Conservation (phyloP, 2,329 filamentous ascomycete genomes). For the Epichloe sibirici region DNA sequence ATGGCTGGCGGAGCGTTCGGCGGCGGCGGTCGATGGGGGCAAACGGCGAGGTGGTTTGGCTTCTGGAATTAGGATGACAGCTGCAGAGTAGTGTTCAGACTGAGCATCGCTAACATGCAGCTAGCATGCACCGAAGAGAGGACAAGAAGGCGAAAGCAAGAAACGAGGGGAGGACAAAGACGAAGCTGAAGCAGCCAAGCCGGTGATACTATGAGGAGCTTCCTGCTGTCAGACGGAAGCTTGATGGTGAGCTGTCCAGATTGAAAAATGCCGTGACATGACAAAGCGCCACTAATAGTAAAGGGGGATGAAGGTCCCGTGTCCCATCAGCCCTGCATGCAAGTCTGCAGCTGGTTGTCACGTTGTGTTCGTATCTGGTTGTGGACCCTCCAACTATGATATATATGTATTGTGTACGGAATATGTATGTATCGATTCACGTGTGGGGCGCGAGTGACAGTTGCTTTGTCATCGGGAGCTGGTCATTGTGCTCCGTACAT, state of each 20-base stretch:
- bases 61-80: neutral
- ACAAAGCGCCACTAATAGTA: too few species aligned
- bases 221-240: neutral
- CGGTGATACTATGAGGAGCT: neutral
- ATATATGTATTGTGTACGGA: too few species aligned
- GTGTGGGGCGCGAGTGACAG: neutral
- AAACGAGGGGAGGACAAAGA: neutral
- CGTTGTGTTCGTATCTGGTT: too few species aligned
- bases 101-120: neutral
- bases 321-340: too few species aligned
- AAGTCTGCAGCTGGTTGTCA: too few species aligned
- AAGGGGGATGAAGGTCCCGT: too few species aligned
- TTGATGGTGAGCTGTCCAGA: neutral
- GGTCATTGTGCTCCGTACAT: too few species aligned
- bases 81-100: neutral
- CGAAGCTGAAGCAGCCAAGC: neutral
- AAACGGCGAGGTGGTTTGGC: neutral
- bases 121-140: neutral
- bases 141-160: neutral
- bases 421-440: neutral
- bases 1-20: constrained; percentile 6
- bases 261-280: neutral
- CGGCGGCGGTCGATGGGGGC: neutral
- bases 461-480: too few species aligned
- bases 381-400: neutral